Base-by-base conservation (phyloP, 148 eudicot species). In the Rhododendron molle region DNA sequence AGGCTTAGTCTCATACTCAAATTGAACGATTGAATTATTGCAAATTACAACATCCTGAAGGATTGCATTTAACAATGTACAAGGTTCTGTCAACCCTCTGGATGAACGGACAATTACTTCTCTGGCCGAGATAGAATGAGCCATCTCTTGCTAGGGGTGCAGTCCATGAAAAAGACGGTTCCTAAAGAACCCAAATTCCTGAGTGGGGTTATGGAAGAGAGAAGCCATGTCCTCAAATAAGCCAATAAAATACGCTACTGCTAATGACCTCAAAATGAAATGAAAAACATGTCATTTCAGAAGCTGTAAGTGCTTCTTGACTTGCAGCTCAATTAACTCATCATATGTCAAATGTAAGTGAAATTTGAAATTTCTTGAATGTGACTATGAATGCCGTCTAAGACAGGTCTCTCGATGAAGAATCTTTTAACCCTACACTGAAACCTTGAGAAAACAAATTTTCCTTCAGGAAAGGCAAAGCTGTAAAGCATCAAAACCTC, bases 381-480 rank as follows among this genome's bases (percentile, higher is more conserved):
- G 12, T 89, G 60, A 20, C 78, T 83, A 74, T 91, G 93, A 26
- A 91, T 91, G 36, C 44, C 81, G 65, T 92, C 85, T 46, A 90
- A 5, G 12, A 92, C 85, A 34, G 85, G 86, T 49, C 84, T 79
- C 4, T 95, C 85, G 81, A 93, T 73, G 56, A 76, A 89, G 89
- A 90, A 83, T 97, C 98, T 82, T 89, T 80, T 79, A 97, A 77
- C 43, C 95, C 87, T 13, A 97, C 93, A 87, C 95, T 95, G 47
- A 92, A 97, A 34, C 99, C 99, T 88, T 95, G 93, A n/a, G 92
- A 74, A n/a, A 86, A 92, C 26, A 97, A 32, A 83, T 90, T 88
- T 54, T 97, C 99, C 99, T 95, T 95, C 76, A 94, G 80, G 86
- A 97, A 87, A 13, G 98, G 98, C 86, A 34, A 34, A 2, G 36